A percentile compares a stretch with the other conserved stretches of the same genome.
Conservation (phyloP, 192 early-diverging fungal genomes). For the Anaeromyces robustus region DNA sequence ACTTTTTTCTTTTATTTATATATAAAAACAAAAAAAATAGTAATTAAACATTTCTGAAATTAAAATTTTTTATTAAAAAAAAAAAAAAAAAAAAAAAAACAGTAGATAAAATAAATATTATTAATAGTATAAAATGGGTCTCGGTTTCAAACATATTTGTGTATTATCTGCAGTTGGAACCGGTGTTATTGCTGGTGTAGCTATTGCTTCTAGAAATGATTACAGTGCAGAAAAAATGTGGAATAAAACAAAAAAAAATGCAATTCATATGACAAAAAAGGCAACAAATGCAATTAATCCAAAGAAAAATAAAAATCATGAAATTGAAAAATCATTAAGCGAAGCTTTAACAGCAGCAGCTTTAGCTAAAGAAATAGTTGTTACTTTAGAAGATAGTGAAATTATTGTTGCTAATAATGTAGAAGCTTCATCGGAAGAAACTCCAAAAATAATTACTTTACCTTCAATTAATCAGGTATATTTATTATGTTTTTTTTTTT, state of each 20-base stretch:
- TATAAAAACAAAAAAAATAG: too few species aligned
- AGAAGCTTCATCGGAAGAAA: not conserved
- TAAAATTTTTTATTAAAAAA: not conserved
- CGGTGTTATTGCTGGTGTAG: not conserved
- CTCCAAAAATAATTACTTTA: not conserved
- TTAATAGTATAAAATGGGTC: not conserved
- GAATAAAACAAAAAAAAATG: not conserved
- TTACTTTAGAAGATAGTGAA: not conserved
- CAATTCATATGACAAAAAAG: not conserved
- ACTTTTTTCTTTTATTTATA: too few species aligned
- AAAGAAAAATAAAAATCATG: not conserved
- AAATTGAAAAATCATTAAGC: not conserved
- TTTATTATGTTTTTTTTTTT: too few species aligned
- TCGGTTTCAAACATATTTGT: not conserved
- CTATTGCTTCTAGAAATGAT: not conserved
- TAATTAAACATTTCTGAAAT: too few species aligned
- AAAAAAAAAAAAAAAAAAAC: not conserved
- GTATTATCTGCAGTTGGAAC: not conserved
- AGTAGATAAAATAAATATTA: not conserved
- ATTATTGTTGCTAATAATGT: not conserved
- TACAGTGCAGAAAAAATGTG: not conserved
- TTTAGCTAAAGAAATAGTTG: not conserved
- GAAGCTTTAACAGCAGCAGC: not conserved
- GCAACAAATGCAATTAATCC: not conserved
- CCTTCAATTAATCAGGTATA: not conserved